These are phyloP conservation scores for Singerocomus inundabilis DNA, from an alignment of 1,284 basidiomycete species.

Conservation along the genomic window DNA sequence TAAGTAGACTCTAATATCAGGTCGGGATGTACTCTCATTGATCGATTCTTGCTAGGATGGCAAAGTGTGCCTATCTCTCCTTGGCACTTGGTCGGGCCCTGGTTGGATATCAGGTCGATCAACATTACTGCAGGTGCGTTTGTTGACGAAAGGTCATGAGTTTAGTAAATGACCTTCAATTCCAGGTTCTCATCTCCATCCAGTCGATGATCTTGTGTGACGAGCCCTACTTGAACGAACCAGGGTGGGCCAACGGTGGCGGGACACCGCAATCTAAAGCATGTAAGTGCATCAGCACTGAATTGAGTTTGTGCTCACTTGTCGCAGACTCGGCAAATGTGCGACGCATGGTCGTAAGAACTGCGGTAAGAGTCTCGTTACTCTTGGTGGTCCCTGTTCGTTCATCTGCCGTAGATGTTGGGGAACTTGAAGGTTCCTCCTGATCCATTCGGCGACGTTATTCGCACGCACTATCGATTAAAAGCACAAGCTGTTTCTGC, in stretches of 20 bases:
- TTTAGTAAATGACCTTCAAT: conserved; percentile 3
- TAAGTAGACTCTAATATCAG: conserved; percentile 35
- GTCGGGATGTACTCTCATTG: conserved; percentile 1
- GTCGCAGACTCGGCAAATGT: conserved; percentile 78
- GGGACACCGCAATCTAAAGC: conserved; percentile 73
- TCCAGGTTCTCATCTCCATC: conserved; percentile 84
- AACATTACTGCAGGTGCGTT: conserved; percentile 71
- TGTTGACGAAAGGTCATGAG: not conserved
- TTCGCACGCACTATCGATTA: conserved; percentile 86
- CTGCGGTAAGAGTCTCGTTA: conserved; percentile 57
- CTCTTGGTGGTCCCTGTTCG: conserved; percentile 7
- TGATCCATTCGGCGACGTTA: conserved; percentile 77
- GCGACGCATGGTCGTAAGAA: conserved; percentile 82
- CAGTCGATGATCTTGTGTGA: conserved; percentile 92
- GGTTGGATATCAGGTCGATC: conserved; percentile 87
- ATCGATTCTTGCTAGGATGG: conserved; percentile 55
- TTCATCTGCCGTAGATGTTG: conserved; percentile 67
- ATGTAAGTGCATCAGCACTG: conserved; percentile 47
- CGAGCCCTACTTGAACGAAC: conserved; percentile 88
- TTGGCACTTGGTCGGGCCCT: conserved; percentile 91
- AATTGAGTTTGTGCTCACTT: conserved; percentile 6
- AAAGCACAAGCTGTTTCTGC: conserved; percentile 68
- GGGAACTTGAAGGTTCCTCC: conserved; percentile 79
- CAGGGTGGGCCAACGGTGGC: conserved; percentile 72
- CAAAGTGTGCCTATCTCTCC: conserved; percentile 86